Conservation (phyloP, 2,329 filamentous ascomycete genomes). For the Knufia fluminis region DNA sequence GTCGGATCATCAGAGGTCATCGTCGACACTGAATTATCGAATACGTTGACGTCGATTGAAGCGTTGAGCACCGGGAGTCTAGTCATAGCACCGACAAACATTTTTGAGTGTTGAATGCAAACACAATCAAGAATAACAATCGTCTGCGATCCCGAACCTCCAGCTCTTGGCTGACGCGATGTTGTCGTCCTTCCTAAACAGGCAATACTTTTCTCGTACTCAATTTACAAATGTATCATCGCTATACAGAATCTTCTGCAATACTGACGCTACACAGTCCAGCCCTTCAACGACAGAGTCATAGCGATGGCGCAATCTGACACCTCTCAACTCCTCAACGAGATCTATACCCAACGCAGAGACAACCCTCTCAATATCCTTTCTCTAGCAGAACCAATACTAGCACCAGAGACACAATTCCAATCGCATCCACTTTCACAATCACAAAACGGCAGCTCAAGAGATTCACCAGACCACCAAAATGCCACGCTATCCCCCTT, state of each 20-base stretch:
- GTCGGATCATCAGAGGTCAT: too few relatives aligned
- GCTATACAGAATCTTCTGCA: background rate
- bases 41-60: too few relatives aligned
- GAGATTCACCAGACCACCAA: conserved; percentile 57
- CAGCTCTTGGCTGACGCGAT: conserved; percentile 5
- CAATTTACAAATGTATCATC: background rate
- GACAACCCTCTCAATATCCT: conserved; percentile 31
- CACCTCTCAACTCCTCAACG: background rate
- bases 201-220: background rate
- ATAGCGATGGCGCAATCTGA: background rate
- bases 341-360: conserved; percentile 17
- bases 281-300: too few relatives aligned
- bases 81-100: too few relatives aligned
- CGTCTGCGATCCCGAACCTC: too few relatives aligned
- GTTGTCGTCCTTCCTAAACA: conserved; percentile 4
- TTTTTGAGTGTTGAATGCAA: too few relatives aligned
- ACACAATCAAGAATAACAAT: too few relatives aligned
- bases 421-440: conserved; percentile 8
- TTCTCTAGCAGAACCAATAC: conserved; percentile 21
- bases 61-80: too few relatives aligned
- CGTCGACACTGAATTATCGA: too few relatives aligned
- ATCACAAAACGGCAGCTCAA: conserved; percentile 47
- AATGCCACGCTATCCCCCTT: conserved; percentile 58
- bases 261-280: background rate
- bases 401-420: background rate